phyloP scores from a whole-genome alignment of 108 stramenopile species.

The Mediolabrus comicus region DNA sequence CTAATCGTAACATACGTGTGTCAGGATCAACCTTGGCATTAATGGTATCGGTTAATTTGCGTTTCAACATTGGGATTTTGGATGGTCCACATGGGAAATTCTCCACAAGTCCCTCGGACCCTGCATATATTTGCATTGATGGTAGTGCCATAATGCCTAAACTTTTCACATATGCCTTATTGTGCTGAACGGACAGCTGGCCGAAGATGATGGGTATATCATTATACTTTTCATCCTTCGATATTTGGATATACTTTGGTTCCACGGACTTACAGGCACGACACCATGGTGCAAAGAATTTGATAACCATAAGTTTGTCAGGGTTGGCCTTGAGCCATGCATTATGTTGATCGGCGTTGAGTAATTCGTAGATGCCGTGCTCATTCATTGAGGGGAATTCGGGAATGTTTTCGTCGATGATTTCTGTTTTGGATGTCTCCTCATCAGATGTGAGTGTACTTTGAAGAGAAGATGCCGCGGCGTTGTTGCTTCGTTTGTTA shows the following conservation, averaged over 20 bases:
- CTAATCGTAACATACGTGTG: slow-evolving; percentile 39
- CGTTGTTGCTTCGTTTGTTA: background rate
- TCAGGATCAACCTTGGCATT: slow-evolving; percentile 64
- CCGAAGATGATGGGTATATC: slow-evolving; percentile 68
- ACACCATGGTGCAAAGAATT: slow-evolving; percentile 90
- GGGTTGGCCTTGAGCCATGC: slow-evolving; percentile 61
- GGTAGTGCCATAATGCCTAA: slow-evolving; percentile 81
- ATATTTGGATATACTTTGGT: slow-evolving; percentile 76
- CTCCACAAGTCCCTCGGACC: slow-evolving; percentile 55
- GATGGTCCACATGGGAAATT: slow-evolving; percentile 89
- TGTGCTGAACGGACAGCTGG: slow-evolving; percentile 70
- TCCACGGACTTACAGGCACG: slow-evolving; percentile 77
- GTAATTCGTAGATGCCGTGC: slow-evolving; percentile 39
- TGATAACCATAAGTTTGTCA: slow-evolving; percentile 76
- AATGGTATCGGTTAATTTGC: slow-evolving; percentile 67
- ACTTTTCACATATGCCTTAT: slow-evolving; percentile 76
- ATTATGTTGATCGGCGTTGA: slow-evolving; percentile 42
- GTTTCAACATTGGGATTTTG: slow-evolving; percentile 80
- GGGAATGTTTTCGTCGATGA: background rate
- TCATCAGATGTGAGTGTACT: slow-evolving; percentile 34
- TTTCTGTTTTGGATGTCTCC: slow-evolving; percentile 5
- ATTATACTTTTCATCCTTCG: slow-evolving; percentile 54
- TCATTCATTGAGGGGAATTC: slow-evolving; percentile 28
- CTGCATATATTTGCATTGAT: slow-evolving; percentile 74
- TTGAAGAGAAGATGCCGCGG: background rate